Base-by-base conservation (phyloP, 352 stramenopile genomes). In the Aphanomyces stellatus region DNA sequence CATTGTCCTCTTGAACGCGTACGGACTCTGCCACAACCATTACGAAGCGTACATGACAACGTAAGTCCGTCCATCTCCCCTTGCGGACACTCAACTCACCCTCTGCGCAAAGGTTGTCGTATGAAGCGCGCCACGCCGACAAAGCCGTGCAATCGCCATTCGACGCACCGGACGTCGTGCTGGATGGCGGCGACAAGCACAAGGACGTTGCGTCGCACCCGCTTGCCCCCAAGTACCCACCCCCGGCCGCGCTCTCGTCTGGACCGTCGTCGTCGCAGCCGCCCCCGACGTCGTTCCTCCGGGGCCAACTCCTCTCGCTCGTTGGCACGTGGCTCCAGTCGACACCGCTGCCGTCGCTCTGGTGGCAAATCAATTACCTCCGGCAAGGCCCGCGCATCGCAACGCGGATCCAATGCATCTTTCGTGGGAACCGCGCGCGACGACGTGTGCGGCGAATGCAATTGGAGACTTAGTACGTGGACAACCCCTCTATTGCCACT, bases 11-110 rank as follows among this genome's bases (percentile, higher is more conserved):
- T 74, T 76, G 25, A 91, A 89, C 42, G 37, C 53, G 0, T 87
- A 88, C 71, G 83, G 83, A 0, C 74, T 91, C 69, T 91, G 83
- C 27, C 77, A 80, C 24, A 88, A 90, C 62, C 83, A 90, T 51
- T 51, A 88, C 10, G 81, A 88, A 70, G 78, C 81, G 2, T 72
- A 88, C 27, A 61, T 90, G 37, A 88, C 72, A 51, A 76, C 64
- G 13, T 67, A 55, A 7, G 53, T 41, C 17, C 3, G 27, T 41
- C 10, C 51, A 17, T 40, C 13, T 22, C 30, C 7, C 51, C 17
- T 40, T 7, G 19, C 35, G 11, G 15, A 19, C 19, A 19, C 31
- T 35, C 37, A 8, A 43, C 37, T 43, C 37, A 43, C 37, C n/a
- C n/a, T 43, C 35, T n/a, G 10, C n/a, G 15, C 11, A 6, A 34